These are phyloP conservation scores for Phytopythium chamaehyphon DNA, from an alignment of 352 stramenopile species.

Conservation along the genomic window DNA sequence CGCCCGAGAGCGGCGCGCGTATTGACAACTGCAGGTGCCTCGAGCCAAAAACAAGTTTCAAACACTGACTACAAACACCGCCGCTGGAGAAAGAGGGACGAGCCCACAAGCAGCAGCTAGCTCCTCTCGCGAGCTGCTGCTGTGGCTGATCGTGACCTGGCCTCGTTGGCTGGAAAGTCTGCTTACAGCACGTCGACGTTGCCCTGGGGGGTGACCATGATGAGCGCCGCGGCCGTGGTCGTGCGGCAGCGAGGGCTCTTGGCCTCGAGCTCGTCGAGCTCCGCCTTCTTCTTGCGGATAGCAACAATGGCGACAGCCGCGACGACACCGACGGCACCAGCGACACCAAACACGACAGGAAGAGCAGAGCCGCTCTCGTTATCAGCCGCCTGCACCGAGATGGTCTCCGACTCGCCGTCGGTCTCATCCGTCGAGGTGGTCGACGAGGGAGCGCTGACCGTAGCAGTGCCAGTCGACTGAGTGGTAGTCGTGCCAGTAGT, in stretches of 20 bases:
- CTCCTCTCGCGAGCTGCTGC: slow-evolving; percentile 1
- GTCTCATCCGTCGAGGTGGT: slow-evolving; percentile 9
- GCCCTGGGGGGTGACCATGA: slow-evolving; percentile 48
- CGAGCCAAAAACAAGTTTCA: too few species aligned
- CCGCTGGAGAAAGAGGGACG: too few species aligned
- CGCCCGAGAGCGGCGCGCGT: too few species aligned
- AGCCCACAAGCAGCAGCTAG: background rate
- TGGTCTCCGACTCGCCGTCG: slow-evolving; percentile 27
- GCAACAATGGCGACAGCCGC: slow-evolving; percentile 52
- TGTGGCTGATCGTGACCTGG: background rate
- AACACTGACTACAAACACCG: too few species aligned
- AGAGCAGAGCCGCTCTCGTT: slow-evolving; percentile 12
- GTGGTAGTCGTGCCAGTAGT: background rate
- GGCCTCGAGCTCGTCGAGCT: slow-evolving; percentile 49
- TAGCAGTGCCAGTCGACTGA: background rate
- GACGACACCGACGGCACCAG: slow-evolving; percentile 35
- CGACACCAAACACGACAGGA: slow-evolving; percentile 29
- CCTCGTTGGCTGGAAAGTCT: too few species aligned
- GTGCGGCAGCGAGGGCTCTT: slow-evolving; percentile 44
- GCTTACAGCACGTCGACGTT: slow-evolving; percentile 50
- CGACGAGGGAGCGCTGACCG: slow-evolving; percentile 8
- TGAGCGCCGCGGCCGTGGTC: slow-evolving; percentile 21
- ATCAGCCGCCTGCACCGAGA: slow-evolving; percentile 22
- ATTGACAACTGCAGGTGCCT: too few species aligned
- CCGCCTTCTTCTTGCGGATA: slow-evolving; percentile 63